phyloP scores from a whole-genome alignment of 23 red algal genomes.

The Rhodosorus marinus region DNA sequence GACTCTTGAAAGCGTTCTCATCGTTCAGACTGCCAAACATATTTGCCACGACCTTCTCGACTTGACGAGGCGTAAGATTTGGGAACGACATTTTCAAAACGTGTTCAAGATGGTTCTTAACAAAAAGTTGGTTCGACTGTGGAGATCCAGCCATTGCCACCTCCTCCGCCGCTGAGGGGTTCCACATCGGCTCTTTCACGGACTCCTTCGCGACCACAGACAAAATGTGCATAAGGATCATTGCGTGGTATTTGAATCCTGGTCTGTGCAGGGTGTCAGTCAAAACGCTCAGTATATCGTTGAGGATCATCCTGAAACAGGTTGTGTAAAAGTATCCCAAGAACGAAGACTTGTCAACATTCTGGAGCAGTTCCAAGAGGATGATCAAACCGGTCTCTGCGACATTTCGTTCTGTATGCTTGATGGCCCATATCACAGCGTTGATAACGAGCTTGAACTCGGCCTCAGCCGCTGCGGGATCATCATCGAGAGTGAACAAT shows the following conservation, averaged over 20 bases:
- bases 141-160: conserved; percentile 15
- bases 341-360: conserved; percentile 40
- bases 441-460: conserved; percentile 87
- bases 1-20: conserved; percentile 88
- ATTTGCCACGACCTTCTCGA: conserved; percentile 52
- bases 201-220: conserved; percentile 31
- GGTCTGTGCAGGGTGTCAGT: conserved; percentile 88
- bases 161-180: conserved; percentile 17
- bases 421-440: conserved; percentile 92
- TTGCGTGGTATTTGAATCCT: conserved; percentile 67
- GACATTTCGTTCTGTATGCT: conserved; percentile 95
- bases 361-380: conserved; percentile 61
- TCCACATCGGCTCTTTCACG: conserved; percentile 76
- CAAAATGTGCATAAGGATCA: conserved; percentile 72
- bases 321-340: conserved; percentile 69
- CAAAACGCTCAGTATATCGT: conserved; percentile 83
- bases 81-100: conserved; percentile 68
- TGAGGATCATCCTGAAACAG: conserved; percentile 70
- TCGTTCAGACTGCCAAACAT: conserved; percentile 38
- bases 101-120: conserved; percentile 55
- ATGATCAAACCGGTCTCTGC: conserved; percentile 91
- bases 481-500: conserved; percentile 68
- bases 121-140: conserved; percentile 26
- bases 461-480: conserved; percentile 52
- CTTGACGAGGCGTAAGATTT: conserved; percentile 43